A percentile compares a stretch with the other conserved stretches of the same genome.
Evolutionary conservation across 345 rosid species (phyloP).

Genomic region (Limnanthes douglasii): DNA sequence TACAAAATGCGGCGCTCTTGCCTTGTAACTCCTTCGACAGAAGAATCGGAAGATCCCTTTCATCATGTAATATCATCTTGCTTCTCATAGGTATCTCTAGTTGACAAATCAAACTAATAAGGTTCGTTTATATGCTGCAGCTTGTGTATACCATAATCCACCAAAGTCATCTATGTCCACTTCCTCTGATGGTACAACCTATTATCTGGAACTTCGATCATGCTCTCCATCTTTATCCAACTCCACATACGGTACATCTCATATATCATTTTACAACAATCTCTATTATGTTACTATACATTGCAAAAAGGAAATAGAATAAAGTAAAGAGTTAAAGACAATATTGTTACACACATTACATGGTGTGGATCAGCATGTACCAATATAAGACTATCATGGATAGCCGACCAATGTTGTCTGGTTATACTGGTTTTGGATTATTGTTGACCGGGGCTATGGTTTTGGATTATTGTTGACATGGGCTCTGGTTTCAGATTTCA

Average conservation of each 20-base stretch:
- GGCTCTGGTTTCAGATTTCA: no score
- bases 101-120: constrained; percentile 2
- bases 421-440: no score
- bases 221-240: constrained; percentile 77
- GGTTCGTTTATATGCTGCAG: constrained; percentile 28
- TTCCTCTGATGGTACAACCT: constrained; percentile 84
- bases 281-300: constrained; percentile 1
- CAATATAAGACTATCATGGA: no score
- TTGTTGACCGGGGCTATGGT: no score
- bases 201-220: constrained; percentile 95
- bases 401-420: no score
- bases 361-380: no score
- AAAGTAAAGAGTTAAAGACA: no score
- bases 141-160: constrained; percentile 88
- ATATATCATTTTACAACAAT: neutral
- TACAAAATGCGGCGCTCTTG: constrained; percentile 90
- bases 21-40: constrained; percentile 69
- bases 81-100: no score
- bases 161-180: constrained; percentile 92
- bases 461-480: no score
- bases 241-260: constrained; percentile 71
- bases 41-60: constrained; percentile 73
- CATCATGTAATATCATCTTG: constrained; percentile 47
- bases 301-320: no score
- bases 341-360: no score